Conservation (phyloP, 2,329 filamentous ascomycete genomes). For the Aspergillus aculeatus region DNA sequence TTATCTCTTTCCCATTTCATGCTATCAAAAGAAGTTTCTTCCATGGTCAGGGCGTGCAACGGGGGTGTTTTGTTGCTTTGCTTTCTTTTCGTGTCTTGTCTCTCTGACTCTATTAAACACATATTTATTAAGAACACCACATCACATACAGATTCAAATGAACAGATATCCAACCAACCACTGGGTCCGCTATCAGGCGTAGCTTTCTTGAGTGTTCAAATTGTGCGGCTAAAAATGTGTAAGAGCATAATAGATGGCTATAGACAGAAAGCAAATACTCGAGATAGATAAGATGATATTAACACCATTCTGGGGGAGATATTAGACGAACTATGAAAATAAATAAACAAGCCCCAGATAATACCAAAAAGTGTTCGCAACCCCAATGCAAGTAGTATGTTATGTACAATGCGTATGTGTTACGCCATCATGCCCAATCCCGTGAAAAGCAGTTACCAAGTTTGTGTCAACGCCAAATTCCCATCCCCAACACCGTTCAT, state of each 20-base stretch:
- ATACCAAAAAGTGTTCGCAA: background rate
- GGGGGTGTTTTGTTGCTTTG: background rate
- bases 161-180: no score
- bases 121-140: background rate
- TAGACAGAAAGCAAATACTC: no score
- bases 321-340: background rate
- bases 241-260: no score
- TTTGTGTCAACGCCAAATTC: constrained; percentile 1
- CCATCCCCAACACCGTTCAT: background rate
- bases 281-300: no score
- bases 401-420: background rate
- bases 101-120: background rate
- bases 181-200: no score
- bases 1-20: background rate
- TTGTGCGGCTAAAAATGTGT: no score
- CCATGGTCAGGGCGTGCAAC: background rate
- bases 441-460: constrained; percentile 1
- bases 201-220: no score
- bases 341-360: background rate
- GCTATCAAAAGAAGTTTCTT: background rate
- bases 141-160: background rate
- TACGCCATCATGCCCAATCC: background rate
- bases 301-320: background rate
- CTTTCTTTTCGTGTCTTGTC: background rate
- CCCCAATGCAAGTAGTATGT: background rate